Conservation (phyloP, 352 stramenopile genomes). For the Globisporangium cederbergense region DNA sequence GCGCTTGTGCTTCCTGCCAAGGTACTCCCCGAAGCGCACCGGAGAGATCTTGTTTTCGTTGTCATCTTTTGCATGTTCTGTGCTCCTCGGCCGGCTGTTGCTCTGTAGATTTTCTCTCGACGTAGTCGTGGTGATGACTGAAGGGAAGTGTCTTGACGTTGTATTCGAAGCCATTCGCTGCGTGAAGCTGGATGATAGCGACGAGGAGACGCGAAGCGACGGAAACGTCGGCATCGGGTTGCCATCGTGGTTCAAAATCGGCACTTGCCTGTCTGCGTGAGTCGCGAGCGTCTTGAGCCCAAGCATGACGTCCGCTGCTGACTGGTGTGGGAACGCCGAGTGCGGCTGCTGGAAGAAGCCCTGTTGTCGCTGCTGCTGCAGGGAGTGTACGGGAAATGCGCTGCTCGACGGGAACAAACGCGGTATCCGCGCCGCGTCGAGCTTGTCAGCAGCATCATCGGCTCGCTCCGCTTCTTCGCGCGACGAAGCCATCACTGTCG, state of each 20-base stretch:
- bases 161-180: background rate
- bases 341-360: conserved; percentile 7
- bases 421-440: conserved; percentile 21
- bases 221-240: conserved; percentile 10
- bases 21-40: conserved; percentile 22
- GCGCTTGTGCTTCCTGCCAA: conserved; percentile 31
- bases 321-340: conserved; percentile 14
- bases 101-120: background rate
- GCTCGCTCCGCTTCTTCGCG: background rate
- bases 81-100: background rate
- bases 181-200: conserved; percentile 12
- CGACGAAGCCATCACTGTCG: background rate
- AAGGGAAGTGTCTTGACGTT: background rate
- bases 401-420: conserved; percentile 19
- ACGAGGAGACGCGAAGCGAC: conserved; percentile 15
- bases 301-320: conserved; percentile 28
- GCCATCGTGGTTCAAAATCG: conserved; percentile 13
- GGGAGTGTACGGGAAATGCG: conserved; percentile 12
- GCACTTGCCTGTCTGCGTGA: conserved; percentile 21
- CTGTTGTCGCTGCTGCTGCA: conserved; percentile 4
- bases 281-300: conserved; percentile 31
- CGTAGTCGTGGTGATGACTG: conserved; percentile 1
- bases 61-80: background rate
- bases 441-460: conserved; percentile 9
- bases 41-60: conserved; percentile 8